phyloP scores from a whole-genome alignment of 225 moss, liverwort and hornwort genomes.

The Polytrichum commune region DNA sequence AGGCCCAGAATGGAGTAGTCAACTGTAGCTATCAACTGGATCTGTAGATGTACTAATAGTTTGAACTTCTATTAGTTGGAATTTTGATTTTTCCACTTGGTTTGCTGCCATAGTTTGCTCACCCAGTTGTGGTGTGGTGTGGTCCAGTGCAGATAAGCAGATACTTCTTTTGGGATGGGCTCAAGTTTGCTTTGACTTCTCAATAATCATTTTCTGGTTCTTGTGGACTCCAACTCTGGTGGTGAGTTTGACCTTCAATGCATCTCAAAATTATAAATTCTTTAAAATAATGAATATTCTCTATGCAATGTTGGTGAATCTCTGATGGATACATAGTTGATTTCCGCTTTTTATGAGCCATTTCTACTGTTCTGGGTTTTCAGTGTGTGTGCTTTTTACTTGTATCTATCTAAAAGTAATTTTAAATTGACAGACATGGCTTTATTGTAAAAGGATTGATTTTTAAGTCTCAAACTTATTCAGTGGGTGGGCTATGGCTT shows the following conservation, averaged over 20 bases:
- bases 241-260: conserved; percentile 38
- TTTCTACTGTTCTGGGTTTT: too few species aligned
- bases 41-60: too few species aligned
- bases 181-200: conserved; percentile 75
- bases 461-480: too few species aligned
- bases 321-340: too few species aligned
- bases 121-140: conserved; percentile 15
- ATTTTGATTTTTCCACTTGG: too few species aligned
- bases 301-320: too few species aligned
- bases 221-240: conserved; percentile 90
- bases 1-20: not conserved
- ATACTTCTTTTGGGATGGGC: conserved; percentile 77
- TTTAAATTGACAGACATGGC: conserved; percentile 8
- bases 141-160: conserved; percentile 67
- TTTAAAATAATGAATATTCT: too few species aligned
- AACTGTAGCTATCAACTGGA: not conserved
- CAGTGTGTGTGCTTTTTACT: too few species aligned
- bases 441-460: not conserved
- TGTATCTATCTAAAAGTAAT: not conserved
- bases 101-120: not conserved
- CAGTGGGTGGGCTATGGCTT: conserved; percentile 8
- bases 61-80: too few species aligned
- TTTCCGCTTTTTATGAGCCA: too few species aligned
- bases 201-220: conserved; percentile 77
- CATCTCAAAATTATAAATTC: not conserved